phyloP scores from a whole-genome alignment of 208 protist genomes.

The Jaenimonas drosophilae region DNA sequence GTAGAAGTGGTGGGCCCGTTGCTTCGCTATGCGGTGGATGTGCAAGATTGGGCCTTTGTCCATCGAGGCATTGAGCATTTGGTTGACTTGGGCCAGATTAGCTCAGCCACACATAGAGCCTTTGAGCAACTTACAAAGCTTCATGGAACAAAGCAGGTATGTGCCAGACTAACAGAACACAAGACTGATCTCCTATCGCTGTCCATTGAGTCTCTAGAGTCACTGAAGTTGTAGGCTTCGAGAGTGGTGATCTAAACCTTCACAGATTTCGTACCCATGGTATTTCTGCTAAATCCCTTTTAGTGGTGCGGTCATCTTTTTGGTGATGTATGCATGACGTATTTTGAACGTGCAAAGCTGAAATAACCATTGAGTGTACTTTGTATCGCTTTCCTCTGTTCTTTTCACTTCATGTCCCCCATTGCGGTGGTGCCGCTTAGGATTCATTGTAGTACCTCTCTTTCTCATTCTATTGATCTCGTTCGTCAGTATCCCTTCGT shows the following conservation, averaged over 20 bases:
- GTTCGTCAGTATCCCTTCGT: too few relatives aligned
- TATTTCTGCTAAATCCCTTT: too few relatives aligned
- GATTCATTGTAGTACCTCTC: conserved; percentile 3
- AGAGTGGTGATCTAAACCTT: not conserved
- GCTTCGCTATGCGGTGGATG: conserved; percentile 59
- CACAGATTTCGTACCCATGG: too few relatives aligned
- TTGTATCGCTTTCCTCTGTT: not conserved
- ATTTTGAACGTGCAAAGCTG: too few relatives aligned
- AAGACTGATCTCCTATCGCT: conserved; percentile 45
- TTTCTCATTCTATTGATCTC: not conserved
- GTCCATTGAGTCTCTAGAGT: conserved; percentile 70
- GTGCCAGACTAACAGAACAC: conserved; percentile 39
- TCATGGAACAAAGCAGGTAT: conserved; percentile 54
- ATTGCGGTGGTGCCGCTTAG: too few relatives aligned
- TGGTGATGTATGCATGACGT: conserved; percentile 8
- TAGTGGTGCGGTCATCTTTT: not conserved
- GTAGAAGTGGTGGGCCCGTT: conserved; percentile 79
- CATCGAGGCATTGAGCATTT: conserved; percentile 68
- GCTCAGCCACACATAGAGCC: conserved; percentile 40
- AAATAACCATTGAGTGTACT: not conserved
- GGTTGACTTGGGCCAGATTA: conserved; percentile 80
- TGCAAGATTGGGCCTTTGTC: conserved; percentile 71
- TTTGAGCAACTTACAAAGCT: conserved; percentile 67
- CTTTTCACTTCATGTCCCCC: conserved; percentile 3
- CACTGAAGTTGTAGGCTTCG: conserved; percentile 48